Conservation (phyloP, 805 yeast species). For the Ogataea kodamae region DNA sequence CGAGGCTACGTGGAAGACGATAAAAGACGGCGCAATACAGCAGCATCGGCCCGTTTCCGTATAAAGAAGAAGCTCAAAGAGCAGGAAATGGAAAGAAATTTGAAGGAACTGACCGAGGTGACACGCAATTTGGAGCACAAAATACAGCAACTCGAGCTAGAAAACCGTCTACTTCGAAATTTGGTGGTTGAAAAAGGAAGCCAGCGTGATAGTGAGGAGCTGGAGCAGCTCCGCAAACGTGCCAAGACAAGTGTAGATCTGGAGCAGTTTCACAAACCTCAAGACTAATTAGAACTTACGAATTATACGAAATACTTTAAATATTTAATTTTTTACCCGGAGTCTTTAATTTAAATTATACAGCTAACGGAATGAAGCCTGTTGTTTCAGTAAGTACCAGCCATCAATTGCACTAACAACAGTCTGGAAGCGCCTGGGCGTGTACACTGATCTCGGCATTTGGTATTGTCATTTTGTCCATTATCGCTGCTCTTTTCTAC, state of each 20-base stretch:
- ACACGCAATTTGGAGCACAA: conserved; percentile 65
- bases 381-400: conserved; percentile 31
- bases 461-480: conserved; percentile 82
- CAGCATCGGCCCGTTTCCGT: conserved; percentile 92
- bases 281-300: neutral
- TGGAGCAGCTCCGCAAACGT: conserved; percentile 49
- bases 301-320: too few species aligned
- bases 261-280: conserved; percentile 6
- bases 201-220: conserved; percentile 48
- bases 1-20: conserved; percentile 43
- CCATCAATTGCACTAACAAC: neutral
- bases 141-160: conserved; percentile 87
- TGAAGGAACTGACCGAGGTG: conserved; percentile 68
- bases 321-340: conserved; percentile 10
- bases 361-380: conserved; percentile 26
- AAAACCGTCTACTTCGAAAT: conserved; percentile 78
- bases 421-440: conserved; percentile 89
- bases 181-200: conserved; percentile 79
- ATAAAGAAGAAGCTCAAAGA: conserved; percentile 89
- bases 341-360: conserved; percentile 3
- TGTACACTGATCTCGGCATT: conserved; percentile 92
- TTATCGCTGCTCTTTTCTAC: conserved; percentile 79
- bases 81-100: conserved; percentile 79
- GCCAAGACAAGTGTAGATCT: conserved; percentile 35
- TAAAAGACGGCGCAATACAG: conserved; percentile 84